Base-by-base conservation (phyloP, 2,329 filamentous ascomycete species). In the Colletotrichum sp. region DNA sequence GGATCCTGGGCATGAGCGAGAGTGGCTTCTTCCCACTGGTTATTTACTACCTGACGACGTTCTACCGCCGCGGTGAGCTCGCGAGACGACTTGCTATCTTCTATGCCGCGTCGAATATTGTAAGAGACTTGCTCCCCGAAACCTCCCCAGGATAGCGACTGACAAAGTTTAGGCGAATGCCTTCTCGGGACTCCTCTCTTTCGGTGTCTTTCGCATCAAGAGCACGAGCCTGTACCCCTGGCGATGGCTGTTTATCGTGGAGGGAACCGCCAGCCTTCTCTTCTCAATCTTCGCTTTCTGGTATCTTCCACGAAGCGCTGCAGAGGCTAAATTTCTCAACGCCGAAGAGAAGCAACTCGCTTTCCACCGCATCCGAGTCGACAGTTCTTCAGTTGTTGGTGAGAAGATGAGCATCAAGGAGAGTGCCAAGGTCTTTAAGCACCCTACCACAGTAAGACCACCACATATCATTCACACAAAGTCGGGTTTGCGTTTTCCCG, bases 361-460 rank as follows among this genome's bases (percentile, higher is more conserved):
- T 5, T 93, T 91, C 80, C 91, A 92, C 80, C 92, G 94, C n/a
- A 94, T 96, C 77, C 93, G 94, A 77, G 89, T 95, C 68, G 94
- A 96, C 82, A 93, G 91, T 8, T 95, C 93, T 4, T 91, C 93
- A 0, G 86, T 87, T 19, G 90, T 91, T 30, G 86, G 88, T 48
- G 89, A 91, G 79, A 81, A 87, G 75, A 90, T 91, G 80, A 85
- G 86, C 77, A 82, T 91, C 28, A 83, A 81, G 22, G 89, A 91
- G 5, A 85, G 89, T 1, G 82, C 91, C 22, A 84, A 85, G 67
- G 87, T 92, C 77, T 90, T 92, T 81, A 85, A 79, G 63, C 82
- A 87, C 61, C 89, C 89, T 4, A 86, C 86, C 4, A 87, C 87
- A 15, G 6, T 90, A 86, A 77, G 83, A 82, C 30, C 90, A 90